A percentile compares a stretch with the other conserved stretches of the same genome.
phyloP scores from a whole-genome alignment of 192 early-diverging fungal species.

The Funneliformis geosporum region DNA sequence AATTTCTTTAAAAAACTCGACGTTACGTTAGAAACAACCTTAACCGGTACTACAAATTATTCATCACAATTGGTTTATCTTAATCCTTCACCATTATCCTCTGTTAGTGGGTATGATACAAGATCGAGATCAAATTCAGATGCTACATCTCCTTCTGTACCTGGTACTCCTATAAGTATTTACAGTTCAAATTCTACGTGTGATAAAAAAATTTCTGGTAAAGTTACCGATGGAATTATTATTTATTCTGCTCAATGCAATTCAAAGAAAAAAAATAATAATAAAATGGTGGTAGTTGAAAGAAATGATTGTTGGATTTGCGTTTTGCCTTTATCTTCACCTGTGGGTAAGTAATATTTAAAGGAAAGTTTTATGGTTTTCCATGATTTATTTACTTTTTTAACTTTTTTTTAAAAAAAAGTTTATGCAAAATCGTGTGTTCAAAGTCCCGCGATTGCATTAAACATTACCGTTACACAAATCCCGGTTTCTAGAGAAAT shows the following conservation, averaged over 20 bases:
- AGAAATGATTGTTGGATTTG: conserved; percentile 48
- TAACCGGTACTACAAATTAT: not conserved
- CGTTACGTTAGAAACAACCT: not conserved
- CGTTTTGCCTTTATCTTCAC: conserved; percentile 50
- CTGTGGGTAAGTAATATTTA: conserved; percentile 47
- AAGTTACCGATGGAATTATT: conserved; percentile 35
- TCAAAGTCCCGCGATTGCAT: conserved; percentile 40
- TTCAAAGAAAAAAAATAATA: conserved; percentile 33
- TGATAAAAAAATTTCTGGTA: conserved; percentile 31
- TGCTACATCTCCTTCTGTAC: conserved; percentile 33
- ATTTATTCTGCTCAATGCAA: conserved; percentile 51
- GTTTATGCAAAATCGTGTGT: conserved; percentile 42
- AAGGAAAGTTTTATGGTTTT: not conserved
- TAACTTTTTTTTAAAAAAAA: no score
- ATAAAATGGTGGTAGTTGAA: conserved; percentile 39
- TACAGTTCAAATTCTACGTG: not conserved
- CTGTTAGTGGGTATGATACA: not conserved
- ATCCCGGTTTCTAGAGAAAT: conserved; percentile 31
- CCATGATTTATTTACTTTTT: not conserved
- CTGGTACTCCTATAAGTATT: conserved; percentile 30
- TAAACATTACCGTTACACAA: conserved; percentile 40
- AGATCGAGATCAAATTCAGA: conserved; percentile 4
- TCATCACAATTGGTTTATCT: not conserved
- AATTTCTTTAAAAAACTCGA: not conserved
- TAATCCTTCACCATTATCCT: not conserved